Conservation (phyloP, 805 yeast genomes). For the Tetrapisispora iriomotensis region DNA sequence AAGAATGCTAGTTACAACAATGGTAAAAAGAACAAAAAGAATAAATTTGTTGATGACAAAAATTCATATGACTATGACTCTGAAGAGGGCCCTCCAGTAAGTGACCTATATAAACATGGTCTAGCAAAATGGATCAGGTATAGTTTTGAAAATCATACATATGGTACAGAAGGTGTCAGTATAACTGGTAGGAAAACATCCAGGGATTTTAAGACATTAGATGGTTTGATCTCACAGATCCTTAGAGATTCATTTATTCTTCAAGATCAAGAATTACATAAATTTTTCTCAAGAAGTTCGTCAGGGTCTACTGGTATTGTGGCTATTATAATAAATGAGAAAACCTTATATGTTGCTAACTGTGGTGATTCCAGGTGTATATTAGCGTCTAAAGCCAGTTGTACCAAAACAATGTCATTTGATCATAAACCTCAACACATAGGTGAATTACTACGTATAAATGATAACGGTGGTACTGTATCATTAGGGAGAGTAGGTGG, state of each 20-base stretch:
- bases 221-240: constrained; percentile 29
- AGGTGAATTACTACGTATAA: constrained; percentile 84
- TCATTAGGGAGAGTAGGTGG: constrained; percentile 93
- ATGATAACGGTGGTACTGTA: constrained; percentile 90
- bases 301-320: constrained; percentile 49
- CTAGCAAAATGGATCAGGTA: constrained; percentile 23
- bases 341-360: constrained; percentile 49
- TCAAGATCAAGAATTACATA: constrained; percentile 37
- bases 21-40: constrained; percentile 7
- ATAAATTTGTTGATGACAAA: constrained; percentile 3
- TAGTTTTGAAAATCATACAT: constrained; percentile 24
- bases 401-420: constrained; percentile 53
- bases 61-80: constrained; percentile 1
- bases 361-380: constrained; percentile 72
- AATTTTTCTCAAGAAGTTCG: constrained; percentile 30
- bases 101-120: constrained; percentile 8
- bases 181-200: constrained; percentile 4
- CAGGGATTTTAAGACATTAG: constrained; percentile 24
- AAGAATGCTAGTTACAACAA: not conserved
- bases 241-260: constrained; percentile 37
- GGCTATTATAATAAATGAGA: constrained; percentile 35
- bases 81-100: not conserved
- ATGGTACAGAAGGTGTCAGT: constrained; percentile 13
- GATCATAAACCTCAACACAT: constrained; percentile 94
- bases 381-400: constrained; percentile 37